These are phyloP conservation scores for Leucocoprinus sp. DNA, from an alignment of 768 basidiomycete genomes.

Conservation along the genomic window DNA sequence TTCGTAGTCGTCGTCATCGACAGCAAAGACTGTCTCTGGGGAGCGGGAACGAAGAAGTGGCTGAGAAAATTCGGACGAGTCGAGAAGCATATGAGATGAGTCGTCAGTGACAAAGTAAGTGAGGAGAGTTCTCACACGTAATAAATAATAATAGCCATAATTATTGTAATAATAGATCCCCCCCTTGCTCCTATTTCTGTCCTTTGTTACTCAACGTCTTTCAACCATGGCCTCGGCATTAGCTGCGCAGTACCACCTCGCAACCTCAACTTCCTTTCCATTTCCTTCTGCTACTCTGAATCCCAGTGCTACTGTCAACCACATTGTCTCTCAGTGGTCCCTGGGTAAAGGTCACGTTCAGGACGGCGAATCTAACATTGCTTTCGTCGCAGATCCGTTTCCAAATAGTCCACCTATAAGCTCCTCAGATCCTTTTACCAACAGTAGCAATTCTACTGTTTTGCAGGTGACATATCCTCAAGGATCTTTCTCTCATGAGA, in stretches of 20 bases:
- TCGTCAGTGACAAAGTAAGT: no score
- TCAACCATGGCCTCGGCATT: slow-evolving; percentile 28
- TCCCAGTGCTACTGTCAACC: slow-evolving; percentile 38
- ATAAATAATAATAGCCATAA: no score
- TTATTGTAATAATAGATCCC: no score
- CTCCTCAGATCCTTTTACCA: slow-evolving; percentile 16
- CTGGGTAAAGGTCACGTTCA: slow-evolving; percentile 55
- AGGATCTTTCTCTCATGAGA: slow-evolving; percentile 49
- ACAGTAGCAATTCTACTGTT: slow-evolving; percentile 20
- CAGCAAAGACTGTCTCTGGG: slow-evolving; percentile 43
- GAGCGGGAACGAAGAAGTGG: slow-evolving; percentile 50
- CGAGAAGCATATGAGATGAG: no score
- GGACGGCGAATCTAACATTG: slow-evolving; percentile 44
- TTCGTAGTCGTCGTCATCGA: slow-evolving; percentile 43
- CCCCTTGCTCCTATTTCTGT: not conserved
- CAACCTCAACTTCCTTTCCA: slow-evolving; percentile 53
- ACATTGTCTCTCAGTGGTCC: slow-evolving; percentile 51
- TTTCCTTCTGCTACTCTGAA: slow-evolving; percentile 57
- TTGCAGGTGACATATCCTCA: slow-evolving; percentile 58
- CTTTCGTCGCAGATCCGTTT: slow-evolving; percentile 64
- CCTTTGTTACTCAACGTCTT: slow-evolving; percentile 18
- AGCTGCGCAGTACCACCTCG: slow-evolving; percentile 44
- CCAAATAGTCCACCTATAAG: slow-evolving; percentile 35
- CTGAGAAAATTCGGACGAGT: slow-evolving; percentile 39
- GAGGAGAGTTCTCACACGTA: no score